phyloP scores from a whole-genome alignment of 352 stramenopile genomes.

The Pythium aquatile region DNA sequence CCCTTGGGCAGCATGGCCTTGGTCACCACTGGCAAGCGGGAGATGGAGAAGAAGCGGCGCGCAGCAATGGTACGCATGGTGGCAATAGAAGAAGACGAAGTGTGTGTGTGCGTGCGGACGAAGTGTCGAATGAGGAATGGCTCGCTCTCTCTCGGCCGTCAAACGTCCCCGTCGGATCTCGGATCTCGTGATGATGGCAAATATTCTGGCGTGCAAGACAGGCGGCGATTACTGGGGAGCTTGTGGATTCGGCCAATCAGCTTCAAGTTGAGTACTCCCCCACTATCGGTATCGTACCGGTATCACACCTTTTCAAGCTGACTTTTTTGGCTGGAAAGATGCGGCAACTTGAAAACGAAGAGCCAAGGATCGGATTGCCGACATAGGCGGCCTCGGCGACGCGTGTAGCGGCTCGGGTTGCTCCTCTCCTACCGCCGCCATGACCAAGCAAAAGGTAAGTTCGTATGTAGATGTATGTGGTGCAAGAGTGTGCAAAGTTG shows the following conservation, averaged over 20 bases:
- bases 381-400: background rate
- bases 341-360: background rate
- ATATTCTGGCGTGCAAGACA: conserved; percentile 15
- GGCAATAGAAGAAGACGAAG: background rate
- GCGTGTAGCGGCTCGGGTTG: background rate
- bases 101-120: background rate
- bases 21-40: conserved; percentile 36
- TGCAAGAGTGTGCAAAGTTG: background rate
- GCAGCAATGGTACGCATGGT: conserved; percentile 12
- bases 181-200: background rate
- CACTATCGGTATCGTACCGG: conserved; percentile 16
- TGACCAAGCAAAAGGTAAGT: conserved; percentile 20
- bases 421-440: background rate
- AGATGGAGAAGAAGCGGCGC: conserved; percentile 18
- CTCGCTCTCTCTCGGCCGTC: conserved; percentile 5
- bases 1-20: conserved; percentile 67
- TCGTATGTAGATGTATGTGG: background rate
- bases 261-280: conserved; percentile 19
- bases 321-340: conserved; percentile 20
- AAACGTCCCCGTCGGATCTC: background rate
- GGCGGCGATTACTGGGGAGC: background rate
- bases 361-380: background rate
- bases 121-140: background rate
- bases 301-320: conserved; percentile 23
- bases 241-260: conserved; percentile 29